Conservation (phyloP, 495 filamentous ascomycete genomes). For the Penicillium goetzii region DNA sequence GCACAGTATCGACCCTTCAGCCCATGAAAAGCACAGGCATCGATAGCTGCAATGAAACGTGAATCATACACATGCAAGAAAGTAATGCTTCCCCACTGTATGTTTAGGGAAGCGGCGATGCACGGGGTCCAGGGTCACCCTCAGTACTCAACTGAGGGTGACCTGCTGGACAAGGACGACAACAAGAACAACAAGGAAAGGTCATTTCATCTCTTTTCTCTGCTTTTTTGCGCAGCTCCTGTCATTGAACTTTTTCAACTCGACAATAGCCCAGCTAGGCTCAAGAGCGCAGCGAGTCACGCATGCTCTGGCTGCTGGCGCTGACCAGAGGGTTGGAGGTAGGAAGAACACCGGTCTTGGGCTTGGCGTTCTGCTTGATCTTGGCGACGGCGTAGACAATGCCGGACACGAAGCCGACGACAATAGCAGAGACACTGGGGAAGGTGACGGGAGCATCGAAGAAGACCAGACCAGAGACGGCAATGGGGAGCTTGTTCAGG, state of each 20-base stretch:
- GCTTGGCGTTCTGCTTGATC: conserved; percentile 75
- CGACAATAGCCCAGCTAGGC: neutral
- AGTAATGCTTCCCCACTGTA: conserved; percentile 13
- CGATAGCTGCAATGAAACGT: conserved; percentile 40
- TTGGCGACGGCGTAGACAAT: conserved; percentile 93
- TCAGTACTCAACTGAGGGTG: neutral
- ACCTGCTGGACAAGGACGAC: conserved; percentile 1
- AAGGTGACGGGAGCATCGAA: conserved; percentile 95
- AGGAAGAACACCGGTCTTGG: conserved; percentile 65
- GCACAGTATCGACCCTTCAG: conserved; percentile 26
- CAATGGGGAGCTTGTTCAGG: conserved; percentile 96
- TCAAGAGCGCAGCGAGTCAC: conserved; percentile 73
- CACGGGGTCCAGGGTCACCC: conserved; percentile 7
- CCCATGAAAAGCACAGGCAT: conserved; percentile 20
- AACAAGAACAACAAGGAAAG: conserved; percentile 11
- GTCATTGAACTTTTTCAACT: neutral
- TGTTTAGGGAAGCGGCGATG: conserved; percentile 11
- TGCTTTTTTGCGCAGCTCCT: neutral
- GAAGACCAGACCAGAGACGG: conserved; percentile 87
- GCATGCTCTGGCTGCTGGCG: conserved; percentile 89
- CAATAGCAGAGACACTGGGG: conserved; percentile 85
- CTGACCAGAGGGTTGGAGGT: conserved; percentile 72
- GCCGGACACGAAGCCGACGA: conserved; percentile 86
- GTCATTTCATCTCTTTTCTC: conserved; percentile 14
- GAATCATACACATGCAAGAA: conserved; percentile 41